Evolutionary conservation across 2,329 filamentous ascomycete species (phyloP), one percentile per base, ranked within the genome.

Genomic region (Alternaria arborescens): DNA sequence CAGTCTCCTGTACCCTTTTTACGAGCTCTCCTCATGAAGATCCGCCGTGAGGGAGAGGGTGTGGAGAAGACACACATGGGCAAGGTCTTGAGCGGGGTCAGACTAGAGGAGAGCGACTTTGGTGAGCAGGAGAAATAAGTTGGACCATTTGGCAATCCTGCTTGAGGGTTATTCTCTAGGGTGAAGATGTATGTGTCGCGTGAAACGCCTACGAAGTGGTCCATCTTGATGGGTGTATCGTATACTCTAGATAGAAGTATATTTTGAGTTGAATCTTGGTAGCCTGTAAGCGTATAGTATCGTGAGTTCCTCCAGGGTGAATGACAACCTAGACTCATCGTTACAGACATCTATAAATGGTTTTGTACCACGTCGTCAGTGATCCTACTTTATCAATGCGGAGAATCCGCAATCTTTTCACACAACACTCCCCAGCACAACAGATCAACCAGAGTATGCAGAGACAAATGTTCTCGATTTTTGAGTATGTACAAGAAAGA

Each of bases 41-140:
- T 76, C 20, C 50, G 75, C 5, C 62, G 69, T 1, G 69, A 78
- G 46, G 81, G 74, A 8, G 76, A 79, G 58, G 77, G 68, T 47
- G 80, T 78, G 54, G 74, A 74, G 11, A 79, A 78, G 63, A 84
- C 82, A 0, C 82, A 85, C 65, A 58, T 86, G 42, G 83, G 83
- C 0, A 74, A 58, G 50, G 32, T 78, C 8, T 28, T 83, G 34
- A 68, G 72, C 50, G 82, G 81, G 2, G 68, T 66, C 24, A 65
- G 76, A 20, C 67, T 82, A 63, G 74, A 71, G 22, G 62, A 70
- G 42, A 55, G 58, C 8, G 76, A 79, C 8, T 81, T 81, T 36
- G 34, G 16, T 5, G 28, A 7, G 12, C 32, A 36, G 10, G 14
- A 44, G 3, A 48, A 50, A 24, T 18, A 51, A 51, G 14, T 41